phyloP scores from a whole-genome alignment of 495 filamentous ascomycete genomes.

The Neurospora sublineolata region DNA sequence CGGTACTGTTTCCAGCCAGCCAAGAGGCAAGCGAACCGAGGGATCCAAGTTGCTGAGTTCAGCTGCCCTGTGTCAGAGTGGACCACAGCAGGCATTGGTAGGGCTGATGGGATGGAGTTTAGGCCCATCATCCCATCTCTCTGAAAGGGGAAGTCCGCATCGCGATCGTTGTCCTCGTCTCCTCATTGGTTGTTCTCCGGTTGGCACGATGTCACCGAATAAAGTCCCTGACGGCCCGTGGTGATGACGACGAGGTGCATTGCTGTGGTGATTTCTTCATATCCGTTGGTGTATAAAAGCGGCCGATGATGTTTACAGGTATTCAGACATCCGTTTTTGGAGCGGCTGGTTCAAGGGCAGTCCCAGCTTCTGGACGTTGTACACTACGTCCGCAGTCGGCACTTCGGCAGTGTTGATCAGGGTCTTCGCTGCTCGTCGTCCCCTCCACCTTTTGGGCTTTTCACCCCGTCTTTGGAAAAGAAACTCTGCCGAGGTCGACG shows the following conservation, averaged over 20 bases:
- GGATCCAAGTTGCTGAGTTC: background rate
- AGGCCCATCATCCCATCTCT: background rate
- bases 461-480: background rate
- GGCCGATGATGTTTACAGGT: background rate
- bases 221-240: background rate
- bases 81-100: background rate
- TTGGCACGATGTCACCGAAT: background rate
- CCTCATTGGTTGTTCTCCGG: background rate
- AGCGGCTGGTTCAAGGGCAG: background rate
- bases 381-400: background rate
- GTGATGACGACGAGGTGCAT: background rate
- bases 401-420: background rate
- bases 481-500: background rate
- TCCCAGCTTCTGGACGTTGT: background rate
- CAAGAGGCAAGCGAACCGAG: background rate
- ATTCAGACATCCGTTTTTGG: background rate
- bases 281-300: background rate
- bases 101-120: conserved; percentile 4
- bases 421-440: background rate
- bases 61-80: background rate
- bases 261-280: background rate
- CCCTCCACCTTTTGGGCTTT: background rate
- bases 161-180: background rate
- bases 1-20: background rate
- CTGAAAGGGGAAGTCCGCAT: background rate